A percentile compares a stretch with the other conserved stretches of the same genome.
Evolutionary conservation across 2,329 filamentous ascomycete species (phyloP).

Genomic region (Aspergillus luchuensis): DNA sequence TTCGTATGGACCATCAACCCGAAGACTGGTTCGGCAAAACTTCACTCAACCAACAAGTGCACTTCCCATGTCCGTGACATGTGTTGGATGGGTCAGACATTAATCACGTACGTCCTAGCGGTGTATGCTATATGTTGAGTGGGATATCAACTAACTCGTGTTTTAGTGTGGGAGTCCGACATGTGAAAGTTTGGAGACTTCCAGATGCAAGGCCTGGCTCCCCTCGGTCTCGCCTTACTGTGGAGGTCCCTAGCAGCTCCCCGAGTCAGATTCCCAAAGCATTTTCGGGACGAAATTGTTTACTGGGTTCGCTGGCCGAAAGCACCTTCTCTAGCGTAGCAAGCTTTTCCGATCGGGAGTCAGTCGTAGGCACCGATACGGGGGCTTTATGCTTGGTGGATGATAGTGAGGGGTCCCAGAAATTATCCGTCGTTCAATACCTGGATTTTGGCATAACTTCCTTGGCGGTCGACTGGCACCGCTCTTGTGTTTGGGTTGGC

Average conservation of each 20-base stretch:
- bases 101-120: constrained; percentile 65
- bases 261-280: constrained; percentile 62
- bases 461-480: constrained; percentile 61
- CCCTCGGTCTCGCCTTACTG: constrained; percentile 63
- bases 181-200: constrained; percentile 90
- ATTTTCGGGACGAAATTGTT: constrained; percentile 80
- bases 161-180: constrained; percentile 72
- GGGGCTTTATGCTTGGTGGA: constrained; percentile 90
- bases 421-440: constrained; percentile 66
- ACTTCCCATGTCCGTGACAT: constrained; percentile 84
- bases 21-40: constrained; percentile 74
- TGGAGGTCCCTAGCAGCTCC: constrained; percentile 36
- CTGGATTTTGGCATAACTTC: constrained; percentile 70
- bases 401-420: constrained; percentile 71
- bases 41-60: constrained; percentile 89
- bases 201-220: constrained; percentile 66
- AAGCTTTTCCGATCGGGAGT: constrained; percentile 69
- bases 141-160: constrained; percentile 15
- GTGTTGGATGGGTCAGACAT: constrained; percentile 81
- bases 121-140: not conserved
- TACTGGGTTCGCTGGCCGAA: constrained; percentile 80
- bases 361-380: constrained; percentile 81
- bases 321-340: constrained; percentile 79
- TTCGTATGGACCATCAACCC: constrained; percentile 87
- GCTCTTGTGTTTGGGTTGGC: constrained; percentile 65